Base-by-base conservation (phyloP, 805 yeast genomes). In the Metschnikowia peoriensis region DNA sequence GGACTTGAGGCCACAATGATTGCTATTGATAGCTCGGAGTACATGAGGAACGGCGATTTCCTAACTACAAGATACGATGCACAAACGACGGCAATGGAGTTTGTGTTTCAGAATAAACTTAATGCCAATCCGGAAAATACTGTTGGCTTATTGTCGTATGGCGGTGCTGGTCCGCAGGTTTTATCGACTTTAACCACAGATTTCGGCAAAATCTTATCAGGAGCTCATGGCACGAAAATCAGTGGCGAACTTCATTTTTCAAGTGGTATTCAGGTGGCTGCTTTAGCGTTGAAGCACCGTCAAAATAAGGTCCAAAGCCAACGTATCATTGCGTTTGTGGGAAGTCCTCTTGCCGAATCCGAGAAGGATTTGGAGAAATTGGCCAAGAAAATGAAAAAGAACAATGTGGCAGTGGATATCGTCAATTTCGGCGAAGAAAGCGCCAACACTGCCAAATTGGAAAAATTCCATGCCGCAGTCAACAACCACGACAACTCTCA, bases 1-100 rank as follows among this genome's bases (percentile, higher is more conserved):
- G 97, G 87, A 58, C 81, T 92, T 64, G 99, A 94, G 73, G 98
- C 98, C 57, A 88, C 97, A 14, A 92, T 94, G 88, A 82, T 94
- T 57, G 89, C 91, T 65, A 81, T 94, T 66, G 99, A 94, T 77
- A 93, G 91, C 78, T 90, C 97, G 48, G 99, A 94, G 74, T 93
- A 80, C 70, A 88, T 92, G 83, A 81, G 99, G 64, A 94, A 94
- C 67, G 99, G 98, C 34, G 99, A 94, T 69, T 94, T 86, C 65
- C 80, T 88, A 38, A 84, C 96, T 15, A 85, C 92, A 14, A 80
- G 99, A 64, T 92, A 85, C 66, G 96, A 88, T 58, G 97, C 98
- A 1, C 97, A 94, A 71, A 76, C 88, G 55, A 96, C 94, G 57
- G 85, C 97, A 9, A 91, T 92, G 29, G 94, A 90, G 61, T 77